Percentiles rank a stretch among this genome's conserved stretches.
Conservation (phyloP, 2,329 filamentous ascomycete species). For the Colletotrichum lini region DNA sequence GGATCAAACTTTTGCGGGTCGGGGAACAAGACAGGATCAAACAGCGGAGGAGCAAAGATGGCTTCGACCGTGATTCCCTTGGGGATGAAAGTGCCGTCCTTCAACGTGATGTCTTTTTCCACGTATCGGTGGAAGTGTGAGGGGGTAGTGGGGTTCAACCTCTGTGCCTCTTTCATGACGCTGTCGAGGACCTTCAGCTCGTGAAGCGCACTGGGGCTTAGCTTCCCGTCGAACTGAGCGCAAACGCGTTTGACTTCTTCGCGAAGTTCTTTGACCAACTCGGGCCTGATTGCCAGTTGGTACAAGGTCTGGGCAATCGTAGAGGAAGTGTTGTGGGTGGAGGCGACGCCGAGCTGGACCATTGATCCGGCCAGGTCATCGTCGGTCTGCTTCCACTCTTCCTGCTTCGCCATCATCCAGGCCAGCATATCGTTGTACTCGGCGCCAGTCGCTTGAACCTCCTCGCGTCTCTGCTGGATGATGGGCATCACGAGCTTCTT, state of each 20-base stretch:
- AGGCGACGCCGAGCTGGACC: slow-evolving; percentile 59
- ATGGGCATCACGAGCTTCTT: slow-evolving; percentile 16
- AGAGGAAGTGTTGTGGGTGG: slow-evolving; percentile 63
- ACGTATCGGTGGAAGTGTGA: slow-evolving; percentile 54
- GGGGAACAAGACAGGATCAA: slow-evolving; percentile 16
- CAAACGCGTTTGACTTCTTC: slow-evolving; percentile 60
- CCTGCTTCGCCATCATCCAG: slow-evolving; percentile 56
- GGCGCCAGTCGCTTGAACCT: not conserved
- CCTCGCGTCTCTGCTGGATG: slow-evolving; percentile 13
- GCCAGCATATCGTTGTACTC: slow-evolving; percentile 18
- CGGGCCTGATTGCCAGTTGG: slow-evolving; percentile 63
- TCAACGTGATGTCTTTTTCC: slow-evolving; percentile 58
- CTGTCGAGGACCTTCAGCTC: slow-evolving; percentile 53
- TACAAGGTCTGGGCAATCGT: slow-evolving; percentile 58
- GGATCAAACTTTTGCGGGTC: slow-evolving; percentile 24
- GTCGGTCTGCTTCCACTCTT: slow-evolving; percentile 48
- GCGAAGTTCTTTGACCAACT: slow-evolving; percentile 63
- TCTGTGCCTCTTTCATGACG: slow-evolving; percentile 53
- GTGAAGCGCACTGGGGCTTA: slow-evolving; percentile 49
- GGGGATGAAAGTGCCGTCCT: slow-evolving; percentile 30
- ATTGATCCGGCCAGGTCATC: slow-evolving; percentile 56
- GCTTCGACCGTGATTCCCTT: slow-evolving; percentile 55
- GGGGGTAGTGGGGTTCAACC: slow-evolving; percentile 47
- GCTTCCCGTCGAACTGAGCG: slow-evolving; percentile 49
- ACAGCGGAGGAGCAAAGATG: slow-evolving; percentile 17